Conservation (phyloP, 495 filamentous ascomycete genomes). For the Cudoniella acicularis region DNA sequence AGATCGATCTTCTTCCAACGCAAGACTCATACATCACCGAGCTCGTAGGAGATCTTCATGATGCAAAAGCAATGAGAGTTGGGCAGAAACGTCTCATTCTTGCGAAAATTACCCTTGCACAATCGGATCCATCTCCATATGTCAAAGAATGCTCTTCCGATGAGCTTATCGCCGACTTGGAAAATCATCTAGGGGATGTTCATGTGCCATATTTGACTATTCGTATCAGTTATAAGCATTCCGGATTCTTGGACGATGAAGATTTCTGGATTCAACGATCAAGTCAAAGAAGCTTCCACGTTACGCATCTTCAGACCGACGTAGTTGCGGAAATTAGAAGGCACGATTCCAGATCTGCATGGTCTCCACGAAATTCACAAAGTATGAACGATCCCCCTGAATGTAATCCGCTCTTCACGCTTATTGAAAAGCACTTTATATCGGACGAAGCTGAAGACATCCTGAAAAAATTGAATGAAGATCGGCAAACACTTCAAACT, state of each 20-base stretch:
- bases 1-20: conserved; percentile 16
- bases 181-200: conserved; percentile 41
- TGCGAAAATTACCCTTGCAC: conserved; percentile 16
- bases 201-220: conserved; percentile 41
- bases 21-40: conserved; percentile 11
- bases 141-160: conserved; percentile 28
- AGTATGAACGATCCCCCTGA: conserved; percentile 20
- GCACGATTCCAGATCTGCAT: conserved; percentile 41
- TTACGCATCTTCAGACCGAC: conserved; percentile 41
- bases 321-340: conserved; percentile 38
- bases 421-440: conserved; percentile 43
- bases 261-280: too few relatives aligned
- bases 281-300: conserved; percentile 9
- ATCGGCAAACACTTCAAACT: conserved; percentile 4
- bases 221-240: conserved; percentile 43
- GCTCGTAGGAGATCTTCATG: conserved; percentile 18
- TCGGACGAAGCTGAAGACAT: conserved; percentile 32
- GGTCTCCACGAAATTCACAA: conserved; percentile 23
- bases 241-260: conserved; percentile 37
- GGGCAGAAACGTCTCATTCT: conserved; percentile 28
- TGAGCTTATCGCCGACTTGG: conserved; percentile 47
- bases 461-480: conserved; percentile 32
- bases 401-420: conserved; percentile 36
- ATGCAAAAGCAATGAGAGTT: conserved; percentile 12
- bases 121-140: not conserved